phyloP scores from a whole-genome alignment of 371 early-diverging fungal genomes.

The Mortierella polycephala region DNA sequence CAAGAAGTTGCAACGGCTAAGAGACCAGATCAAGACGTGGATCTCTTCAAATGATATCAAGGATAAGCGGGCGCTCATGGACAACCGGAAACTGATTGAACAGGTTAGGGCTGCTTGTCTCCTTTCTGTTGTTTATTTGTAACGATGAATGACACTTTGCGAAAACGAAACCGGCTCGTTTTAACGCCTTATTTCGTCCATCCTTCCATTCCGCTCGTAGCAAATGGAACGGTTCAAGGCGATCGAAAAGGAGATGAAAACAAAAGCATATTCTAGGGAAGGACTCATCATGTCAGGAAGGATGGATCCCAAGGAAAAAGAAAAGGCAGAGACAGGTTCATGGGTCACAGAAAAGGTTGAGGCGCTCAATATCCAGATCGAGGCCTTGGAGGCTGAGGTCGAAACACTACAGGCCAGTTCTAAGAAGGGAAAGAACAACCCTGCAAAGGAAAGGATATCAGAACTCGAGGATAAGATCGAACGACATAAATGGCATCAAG shows the following conservation, averaged over 20 bases:
- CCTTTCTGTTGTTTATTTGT: too few relatives aligned
- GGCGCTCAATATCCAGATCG: conserved; percentile 86
- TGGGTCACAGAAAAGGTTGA: conserved; percentile 88
- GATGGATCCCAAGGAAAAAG: conserved; percentile 93
- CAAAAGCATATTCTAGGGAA: conserved; percentile 96
- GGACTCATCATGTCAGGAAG: conserved; percentile 83
- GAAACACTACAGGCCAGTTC: conserved; percentile 80
- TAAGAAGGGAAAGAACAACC: conserved; percentile 81
- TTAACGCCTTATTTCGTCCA: not conserved
- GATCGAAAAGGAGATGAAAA: conserved; percentile 97
- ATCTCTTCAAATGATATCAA: conserved; percentile 92
- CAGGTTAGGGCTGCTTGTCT: conserved; percentile 54
- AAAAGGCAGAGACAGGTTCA: conserved; percentile 82
- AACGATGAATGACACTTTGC: not conserved
- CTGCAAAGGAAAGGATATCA: conserved; percentile 76
- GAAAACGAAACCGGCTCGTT: too few relatives aligned
- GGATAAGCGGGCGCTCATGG: conserved; percentile 89
- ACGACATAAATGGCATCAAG: conserved; percentile 90
- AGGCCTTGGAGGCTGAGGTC: conserved; percentile 87
- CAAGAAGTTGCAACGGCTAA: conserved; percentile 93
- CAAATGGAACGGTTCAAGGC: conserved; percentile 99
- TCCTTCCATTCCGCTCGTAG: conserved; percentile 45
- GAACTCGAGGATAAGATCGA: conserved; percentile 80
- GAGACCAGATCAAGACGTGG: conserved; percentile 98
- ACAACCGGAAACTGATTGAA: conserved; percentile 93